Percentiles rank a stretch among this genome's conserved stretches.
Evolutionary conservation across 2,329 filamentous ascomycete species (phyloP).

Genomic region (Diaporthe aspalathi): DNA sequence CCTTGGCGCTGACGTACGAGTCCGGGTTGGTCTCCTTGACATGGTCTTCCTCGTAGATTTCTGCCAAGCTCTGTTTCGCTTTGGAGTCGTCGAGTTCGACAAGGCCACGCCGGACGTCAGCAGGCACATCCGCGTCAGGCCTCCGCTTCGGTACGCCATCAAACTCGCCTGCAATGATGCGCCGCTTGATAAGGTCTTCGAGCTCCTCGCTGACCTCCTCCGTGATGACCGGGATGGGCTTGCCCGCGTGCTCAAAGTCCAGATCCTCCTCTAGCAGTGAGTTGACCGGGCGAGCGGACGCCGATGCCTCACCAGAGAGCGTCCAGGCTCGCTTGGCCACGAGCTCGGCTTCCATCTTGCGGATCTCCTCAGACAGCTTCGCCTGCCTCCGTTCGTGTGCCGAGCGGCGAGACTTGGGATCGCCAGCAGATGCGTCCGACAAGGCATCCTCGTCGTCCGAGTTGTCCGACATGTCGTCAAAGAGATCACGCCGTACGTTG

Average conservation of each 20-base stretch:
- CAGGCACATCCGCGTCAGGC: constrained; percentile 76
- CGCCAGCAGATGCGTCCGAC: constrained; percentile 74
- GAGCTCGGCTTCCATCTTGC: constrained; percentile 87
- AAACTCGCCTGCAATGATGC: constrained; percentile 90
- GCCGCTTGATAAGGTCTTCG: constrained; percentile 92
- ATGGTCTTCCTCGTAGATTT: constrained; percentile 95
- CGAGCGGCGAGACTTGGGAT: constrained; percentile 80
- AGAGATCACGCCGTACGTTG: constrained; percentile 88
- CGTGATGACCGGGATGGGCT: constrained; percentile 94
- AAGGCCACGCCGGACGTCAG: constrained; percentile 74
- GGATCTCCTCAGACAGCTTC: constrained; percentile 89
- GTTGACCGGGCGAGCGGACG: constrained; percentile 85
- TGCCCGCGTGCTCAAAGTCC: constrained; percentile 94
- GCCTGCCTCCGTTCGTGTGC: constrained; percentile 89
- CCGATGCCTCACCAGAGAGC: constrained; percentile 86
- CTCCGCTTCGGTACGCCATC: constrained; percentile 89
- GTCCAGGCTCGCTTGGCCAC: constrained; percentile 94
- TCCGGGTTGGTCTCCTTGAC: constrained; percentile 80
- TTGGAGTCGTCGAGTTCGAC: constrained; percentile 89
- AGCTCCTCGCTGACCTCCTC: constrained; percentile 91
- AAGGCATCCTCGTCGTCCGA: constrained; percentile 74
- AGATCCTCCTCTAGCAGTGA: constrained; percentile 94
- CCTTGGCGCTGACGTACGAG: constrained; percentile 81
- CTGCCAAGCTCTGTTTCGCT: constrained; percentile 86
- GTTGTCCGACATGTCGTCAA: constrained; percentile 78